Conservation (phyloP, 208 protist genomes). For the Leishmania amazonensis region DNA sequence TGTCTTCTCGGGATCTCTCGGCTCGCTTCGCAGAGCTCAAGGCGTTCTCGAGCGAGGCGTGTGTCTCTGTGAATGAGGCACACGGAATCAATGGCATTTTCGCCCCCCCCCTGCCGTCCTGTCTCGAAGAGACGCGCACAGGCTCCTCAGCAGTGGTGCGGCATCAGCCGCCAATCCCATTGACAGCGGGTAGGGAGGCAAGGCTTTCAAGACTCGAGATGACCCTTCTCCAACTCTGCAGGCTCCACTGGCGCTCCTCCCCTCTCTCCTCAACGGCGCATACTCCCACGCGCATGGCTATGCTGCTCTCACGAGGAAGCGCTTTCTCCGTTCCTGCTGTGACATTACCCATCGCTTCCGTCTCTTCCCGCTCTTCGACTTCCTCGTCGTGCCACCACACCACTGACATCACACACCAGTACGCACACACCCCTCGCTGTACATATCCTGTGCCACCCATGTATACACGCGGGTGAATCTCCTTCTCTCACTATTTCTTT, state of each 20-base stretch:
- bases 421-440: background rate
- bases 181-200: background rate
- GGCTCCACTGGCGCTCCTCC: background rate
- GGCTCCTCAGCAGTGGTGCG: background rate
- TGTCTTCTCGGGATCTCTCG: background rate
- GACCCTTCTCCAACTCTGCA: background rate
- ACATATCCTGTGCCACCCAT: background rate
- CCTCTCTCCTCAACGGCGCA: background rate
- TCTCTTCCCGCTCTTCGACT: conserved; percentile 3
- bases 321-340: background rate
- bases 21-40: background rate
- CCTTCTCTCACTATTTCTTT: background rate
- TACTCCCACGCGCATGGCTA: background rate
- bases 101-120: no score
- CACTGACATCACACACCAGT: background rate
- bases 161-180: background rate
- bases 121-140: background rate
- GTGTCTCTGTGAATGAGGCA: background rate
- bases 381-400: background rate
- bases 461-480: background rate
- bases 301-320: background rate
- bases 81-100: background rate
- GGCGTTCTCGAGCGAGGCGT: background rate
- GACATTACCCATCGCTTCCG: background rate
- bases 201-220: background rate